Evolutionary conservation across 768 basidiomycete genomes (phyloP).

Genomic region (Royoungia palumana): DNA sequence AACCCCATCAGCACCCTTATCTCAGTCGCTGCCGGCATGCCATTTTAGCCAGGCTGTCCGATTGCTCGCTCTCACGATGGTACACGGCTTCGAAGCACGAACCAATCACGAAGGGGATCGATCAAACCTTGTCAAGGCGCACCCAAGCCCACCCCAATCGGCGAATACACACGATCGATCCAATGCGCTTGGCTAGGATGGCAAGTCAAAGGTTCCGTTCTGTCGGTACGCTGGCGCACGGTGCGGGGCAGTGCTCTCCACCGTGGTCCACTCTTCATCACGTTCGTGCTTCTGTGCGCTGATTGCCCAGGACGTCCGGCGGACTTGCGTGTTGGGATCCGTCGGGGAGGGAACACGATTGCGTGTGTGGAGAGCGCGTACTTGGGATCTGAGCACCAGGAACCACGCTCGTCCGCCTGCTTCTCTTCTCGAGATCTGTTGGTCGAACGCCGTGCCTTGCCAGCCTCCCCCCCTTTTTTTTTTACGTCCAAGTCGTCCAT

Average conservation of each 20-base stretch:
- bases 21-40: background rate
- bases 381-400: no score
- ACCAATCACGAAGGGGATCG: constrained; percentile 12
- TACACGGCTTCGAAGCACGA: background rate
- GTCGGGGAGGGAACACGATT: no score
- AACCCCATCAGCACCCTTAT: constrained; percentile 10
- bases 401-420: no score
- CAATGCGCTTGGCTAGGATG: background rate
- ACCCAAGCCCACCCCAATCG: constrained; percentile 1
- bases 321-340: no score
- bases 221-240: background rate
- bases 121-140: constrained; percentile 18
- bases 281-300: no score
- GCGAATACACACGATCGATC: constrained; percentile 10
- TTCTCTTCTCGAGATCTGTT: background rate
- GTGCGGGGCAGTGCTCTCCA: background rate
- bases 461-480: background rate
- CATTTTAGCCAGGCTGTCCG: constrained; percentile 13
- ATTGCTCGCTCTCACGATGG: constrained; percentile 12
- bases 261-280: no score
- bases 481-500: constrained; percentile 1
- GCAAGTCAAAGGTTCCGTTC: background rate
- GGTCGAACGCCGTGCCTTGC: background rate
- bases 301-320: no score
- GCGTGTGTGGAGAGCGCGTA: no score